A percentile compares a stretch with the other conserved stretches of the same genome.
These are phyloP conservation scores for Alternaria solani DNA, from an alignment of 2,329 filamentous ascomycete species.

Conservation along the genomic window DNA sequence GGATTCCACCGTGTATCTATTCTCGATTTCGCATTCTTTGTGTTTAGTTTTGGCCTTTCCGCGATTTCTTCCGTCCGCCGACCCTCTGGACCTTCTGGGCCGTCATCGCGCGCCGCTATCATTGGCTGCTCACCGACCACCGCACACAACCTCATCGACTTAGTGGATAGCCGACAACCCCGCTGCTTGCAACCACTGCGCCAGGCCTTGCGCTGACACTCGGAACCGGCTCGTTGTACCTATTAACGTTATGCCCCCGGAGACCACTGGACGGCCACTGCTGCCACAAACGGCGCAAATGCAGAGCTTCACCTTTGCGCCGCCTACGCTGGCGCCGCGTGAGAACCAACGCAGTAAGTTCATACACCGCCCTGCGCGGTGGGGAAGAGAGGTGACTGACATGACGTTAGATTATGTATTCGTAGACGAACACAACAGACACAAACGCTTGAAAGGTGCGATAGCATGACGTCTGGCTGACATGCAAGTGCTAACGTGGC, in stretches of 20 bases:
- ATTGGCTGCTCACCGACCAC: conserved; percentile 39
- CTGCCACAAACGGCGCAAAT: conserved; percentile 73
- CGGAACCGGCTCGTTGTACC: conserved; percentile 10
- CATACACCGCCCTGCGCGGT: conserved; percentile 7
- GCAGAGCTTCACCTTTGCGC: conserved; percentile 79
- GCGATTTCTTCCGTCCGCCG: conserved; percentile 26
- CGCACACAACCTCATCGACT: conserved; percentile 35
- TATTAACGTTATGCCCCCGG: conserved; percentile 64
- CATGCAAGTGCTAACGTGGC: conserved; percentile 32
- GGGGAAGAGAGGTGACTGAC: conserved; percentile 24
- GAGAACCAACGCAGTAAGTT: conserved; percentile 85
- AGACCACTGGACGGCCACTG: conserved; percentile 68
- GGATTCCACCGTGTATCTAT: conserved; percentile 38
- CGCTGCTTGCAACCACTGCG: conserved; percentile 39
- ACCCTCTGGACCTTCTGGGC: conserved; percentile 33
- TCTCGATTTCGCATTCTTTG: conserved; percentile 26
- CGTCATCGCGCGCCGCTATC: conserved; percentile 22
- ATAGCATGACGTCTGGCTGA: conserved; percentile 1
- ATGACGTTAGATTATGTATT: conserved; percentile 86
- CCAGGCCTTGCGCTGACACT: conserved; percentile 21
- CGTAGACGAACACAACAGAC: conserved; percentile 97
- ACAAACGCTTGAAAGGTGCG: conserved; percentile 92
- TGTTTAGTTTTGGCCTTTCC: conserved; percentile 21
- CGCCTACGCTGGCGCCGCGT: conserved; percentile 68
- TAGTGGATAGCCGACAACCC: conserved; percentile 44